phyloP scores from a whole-genome alignment of 257 asterid species.

The Nicotiana obtusifolia region DNA sequence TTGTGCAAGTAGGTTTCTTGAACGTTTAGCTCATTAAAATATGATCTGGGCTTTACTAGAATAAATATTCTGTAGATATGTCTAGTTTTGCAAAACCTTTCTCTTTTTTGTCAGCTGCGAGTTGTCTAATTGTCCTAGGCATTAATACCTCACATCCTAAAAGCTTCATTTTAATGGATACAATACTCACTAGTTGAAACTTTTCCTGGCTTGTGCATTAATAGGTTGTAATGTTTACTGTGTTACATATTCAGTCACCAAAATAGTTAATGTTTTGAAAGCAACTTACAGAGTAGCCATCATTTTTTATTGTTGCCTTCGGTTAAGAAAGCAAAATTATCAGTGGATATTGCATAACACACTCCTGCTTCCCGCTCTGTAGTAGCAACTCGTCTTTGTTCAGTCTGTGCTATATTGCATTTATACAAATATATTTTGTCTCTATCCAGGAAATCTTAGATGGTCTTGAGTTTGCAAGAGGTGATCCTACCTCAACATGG shows the following conservation, averaged over 20 bases:
- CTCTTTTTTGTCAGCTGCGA: background rate
- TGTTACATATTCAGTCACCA: background rate
- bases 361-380: background rate
- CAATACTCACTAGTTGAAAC: background rate
- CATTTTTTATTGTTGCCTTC: background rate
- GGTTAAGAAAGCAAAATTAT: background rate
- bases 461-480: conserved; percentile 89
- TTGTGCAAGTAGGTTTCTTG: conserved; percentile 51
- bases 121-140: background rate
- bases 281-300: background rate
- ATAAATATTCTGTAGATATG: background rate
- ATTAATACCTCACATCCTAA: background rate
- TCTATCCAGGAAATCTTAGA: conserved; percentile 68
- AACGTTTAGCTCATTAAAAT: background rate
- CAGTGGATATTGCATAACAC: background rate
- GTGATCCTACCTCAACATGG: conserved; percentile 73
- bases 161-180: background rate
- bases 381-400: background rate
- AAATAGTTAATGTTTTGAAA: background rate
- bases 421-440: conserved; percentile 9
- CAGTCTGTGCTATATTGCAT: background rate
- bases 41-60: background rate
- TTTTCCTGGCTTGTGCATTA: background rate
- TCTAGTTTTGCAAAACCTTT: background rate
- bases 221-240: background rate